Percentiles rank a stretch among this genome's conserved stretches.
phyloP scores from a whole-genome alignment of 345 rosid species.

The Citrus sinensis region DNA sequence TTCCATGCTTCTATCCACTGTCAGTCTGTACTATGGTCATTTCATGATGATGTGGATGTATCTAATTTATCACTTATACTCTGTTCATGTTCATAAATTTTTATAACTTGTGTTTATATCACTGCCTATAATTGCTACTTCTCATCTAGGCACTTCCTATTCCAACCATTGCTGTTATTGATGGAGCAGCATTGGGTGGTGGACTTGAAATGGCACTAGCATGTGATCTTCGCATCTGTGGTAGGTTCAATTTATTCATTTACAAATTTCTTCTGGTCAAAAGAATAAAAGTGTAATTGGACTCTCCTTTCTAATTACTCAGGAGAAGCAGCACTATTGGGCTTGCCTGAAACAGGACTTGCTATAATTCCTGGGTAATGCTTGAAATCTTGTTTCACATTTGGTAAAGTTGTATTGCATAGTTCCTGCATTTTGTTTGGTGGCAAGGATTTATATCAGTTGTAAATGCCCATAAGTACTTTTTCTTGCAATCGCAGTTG shows the following conservation, averaged over 20 bases:
- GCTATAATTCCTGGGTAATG: constrained; percentile 92
- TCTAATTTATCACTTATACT: neutral
- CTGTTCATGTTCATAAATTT: neutral
- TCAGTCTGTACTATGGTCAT: neutral
- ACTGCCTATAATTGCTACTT: neutral
- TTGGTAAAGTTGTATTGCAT: neutral
- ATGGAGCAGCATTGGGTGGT: constrained; percentile 93
- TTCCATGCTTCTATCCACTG: neutral
- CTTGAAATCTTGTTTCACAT: neutral
- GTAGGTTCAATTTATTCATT: constrained; percentile 32
- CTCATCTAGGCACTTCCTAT: constrained; percentile 50
- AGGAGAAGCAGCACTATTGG: constrained; percentile 79
- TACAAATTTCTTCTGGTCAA: neutral
- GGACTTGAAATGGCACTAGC: constrained; percentile 97
- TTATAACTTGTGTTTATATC: neutral
- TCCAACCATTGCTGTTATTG: constrained; percentile 86
- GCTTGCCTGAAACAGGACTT: constrained; percentile 96
- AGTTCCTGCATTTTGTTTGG: neutral
- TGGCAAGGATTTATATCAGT: neutral
- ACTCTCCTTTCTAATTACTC: constrained; percentile 9
- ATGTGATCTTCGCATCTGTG: constrained; percentile 90
- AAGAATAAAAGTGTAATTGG: neutral
- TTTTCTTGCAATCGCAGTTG: neutral
- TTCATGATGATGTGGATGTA: neutral
- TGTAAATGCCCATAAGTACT: neutral